Evolutionary conservation across 2,329 filamentous ascomycete species (phyloP), one percentile per base, ranked within the genome.

Genomic region (Pseudocercospora fuligena): DNA sequence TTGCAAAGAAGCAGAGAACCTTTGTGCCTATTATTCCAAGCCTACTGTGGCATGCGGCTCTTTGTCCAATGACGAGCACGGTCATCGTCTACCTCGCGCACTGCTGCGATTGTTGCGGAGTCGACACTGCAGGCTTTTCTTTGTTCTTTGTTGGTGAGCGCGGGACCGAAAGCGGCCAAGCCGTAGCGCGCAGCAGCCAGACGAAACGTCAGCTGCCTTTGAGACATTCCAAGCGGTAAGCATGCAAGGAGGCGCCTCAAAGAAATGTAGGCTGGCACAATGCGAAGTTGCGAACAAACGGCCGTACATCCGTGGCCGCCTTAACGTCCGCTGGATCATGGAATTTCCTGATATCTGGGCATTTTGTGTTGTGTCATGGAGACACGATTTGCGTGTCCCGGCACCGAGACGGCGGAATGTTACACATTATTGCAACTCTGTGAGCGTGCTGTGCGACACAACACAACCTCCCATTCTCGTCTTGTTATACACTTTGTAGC

Each of bases 111-210:
- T 76, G 73, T 76, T 72, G 70, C 69, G 71, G 72, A 72, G 68
- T 72, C 66, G 72, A 74, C 60, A 63, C 66, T 66, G 63, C 64
- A 61, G 57, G 59, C 58, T 70, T 74, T n/a, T 76, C 75, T 78
- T 78, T 77, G 73, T 76, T 77, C 74, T 75, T 77, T 77, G 72
- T 73, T 75, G 72, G 71, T 73, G 68, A 64, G 71, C 69, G 68
- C 68, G 66, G 68, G 66, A 68, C 75, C 75, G 76, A 72, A 76
- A 73, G 66, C 74, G 73, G 76, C 69, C 69, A 70, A 69, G 72
- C 69, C 71, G 70, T 69, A 69, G 64, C 64, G 67, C 66, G 69
- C 66, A 69, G 69, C 66, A 64, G 66, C 64, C 66, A 66, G 62
- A 63, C 69, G 73, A 66, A 72, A 66, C 72, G 68, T 71, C 69